phyloP scores from a whole-genome alignment of 345 rosid genomes.

The Pugionium dolabratum region DNA sequence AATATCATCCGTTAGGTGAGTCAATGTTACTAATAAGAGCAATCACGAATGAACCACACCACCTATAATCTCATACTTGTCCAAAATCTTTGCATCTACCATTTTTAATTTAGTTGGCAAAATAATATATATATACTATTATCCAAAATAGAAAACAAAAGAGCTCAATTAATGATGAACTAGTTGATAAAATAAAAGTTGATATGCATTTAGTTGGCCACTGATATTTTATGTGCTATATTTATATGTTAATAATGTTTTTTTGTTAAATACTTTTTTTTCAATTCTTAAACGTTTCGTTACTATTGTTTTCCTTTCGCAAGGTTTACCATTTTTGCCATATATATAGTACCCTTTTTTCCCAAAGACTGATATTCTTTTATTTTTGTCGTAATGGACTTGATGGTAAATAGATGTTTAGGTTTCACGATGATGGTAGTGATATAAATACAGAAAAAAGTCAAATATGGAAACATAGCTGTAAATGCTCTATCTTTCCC shows the following conservation, averaged over 20 bases:
- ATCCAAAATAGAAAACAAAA: slow-evolving; percentile 3
- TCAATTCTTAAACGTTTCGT: background rate
- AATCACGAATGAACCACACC: slow-evolving; percentile 23
- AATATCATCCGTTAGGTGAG: slow-evolving; percentile 18
- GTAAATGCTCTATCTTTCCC: too few species aligned
- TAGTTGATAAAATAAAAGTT: slow-evolving; percentile 7
- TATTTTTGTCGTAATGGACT: too few species aligned
- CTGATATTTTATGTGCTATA: slow-evolving; percentile 20
- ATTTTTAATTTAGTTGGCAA: slow-evolving; percentile 20
- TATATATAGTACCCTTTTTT: too few species aligned
- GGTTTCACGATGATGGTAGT: too few species aligned
- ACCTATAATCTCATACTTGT: slow-evolving; percentile 19
- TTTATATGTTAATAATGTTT: background rate
- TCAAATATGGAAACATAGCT: too few species aligned
- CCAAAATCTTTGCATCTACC: background rate
- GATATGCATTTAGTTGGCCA: slow-evolving; percentile 28
- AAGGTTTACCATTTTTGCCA: too few species aligned
- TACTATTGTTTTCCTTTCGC: slow-evolving; percentile 3
- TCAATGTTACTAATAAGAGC: slow-evolving; percentile 27
- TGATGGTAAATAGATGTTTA: too few species aligned
- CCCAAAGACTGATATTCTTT: too few species aligned
- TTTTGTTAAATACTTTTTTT: too few species aligned
- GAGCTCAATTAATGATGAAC: slow-evolving; percentile 7
- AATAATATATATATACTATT: background rate
- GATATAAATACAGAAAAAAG: too few species aligned